Conservation (phyloP, 1,139 yeast species). For the Diutina mesorugosa region DNA sequence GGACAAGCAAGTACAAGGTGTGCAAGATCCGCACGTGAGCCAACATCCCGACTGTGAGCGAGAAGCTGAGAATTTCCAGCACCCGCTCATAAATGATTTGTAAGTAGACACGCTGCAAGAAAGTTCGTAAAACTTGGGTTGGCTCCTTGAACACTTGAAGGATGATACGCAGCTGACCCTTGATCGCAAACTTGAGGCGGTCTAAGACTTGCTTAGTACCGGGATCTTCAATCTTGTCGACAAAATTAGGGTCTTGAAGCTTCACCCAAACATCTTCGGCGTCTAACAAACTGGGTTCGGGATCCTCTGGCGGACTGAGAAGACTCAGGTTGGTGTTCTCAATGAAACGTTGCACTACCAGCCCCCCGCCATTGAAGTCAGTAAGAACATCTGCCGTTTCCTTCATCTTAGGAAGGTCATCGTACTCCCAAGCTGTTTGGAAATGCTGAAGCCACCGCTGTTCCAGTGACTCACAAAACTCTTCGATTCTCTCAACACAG, state of each 20-base stretch:
- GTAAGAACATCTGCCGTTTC: constrained; percentile 69
- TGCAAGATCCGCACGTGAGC: constrained; percentile 75
- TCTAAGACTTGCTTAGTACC: constrained; percentile 21
- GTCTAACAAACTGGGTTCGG: constrained; percentile 19
- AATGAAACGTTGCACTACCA: constrained; percentile 73
- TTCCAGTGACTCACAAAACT: constrained; percentile 70
- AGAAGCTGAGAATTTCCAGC: constrained; percentile 47
- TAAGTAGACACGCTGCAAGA: constrained; percentile 68
- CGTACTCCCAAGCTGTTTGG: constrained; percentile 47
- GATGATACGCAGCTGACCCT: constrained; percentile 63
- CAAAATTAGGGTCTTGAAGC: constrained; percentile 23
- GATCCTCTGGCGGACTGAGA: constrained; percentile 16
- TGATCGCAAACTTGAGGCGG: constrained; percentile 30
- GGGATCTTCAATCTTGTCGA: constrained; percentile 18
- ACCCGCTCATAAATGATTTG: constrained; percentile 63
- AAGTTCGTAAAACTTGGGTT: constrained; percentile 50
- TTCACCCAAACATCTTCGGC: constrained; percentile 26
- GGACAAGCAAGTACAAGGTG: constrained; percentile 45
- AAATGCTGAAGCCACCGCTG: constrained; percentile 45
- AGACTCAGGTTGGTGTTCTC: constrained; percentile 66
- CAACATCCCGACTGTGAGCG: constrained; percentile 51
- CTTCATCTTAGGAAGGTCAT: constrained; percentile 51
- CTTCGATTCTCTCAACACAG: constrained; percentile 45
- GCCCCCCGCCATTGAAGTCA: constrained; percentile 76
- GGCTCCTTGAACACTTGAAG: constrained; percentile 61